Base-by-base conservation (phyloP, 2,329 filamentous ascomycete genomes). In the Aspergillus japonicus region DNA sequence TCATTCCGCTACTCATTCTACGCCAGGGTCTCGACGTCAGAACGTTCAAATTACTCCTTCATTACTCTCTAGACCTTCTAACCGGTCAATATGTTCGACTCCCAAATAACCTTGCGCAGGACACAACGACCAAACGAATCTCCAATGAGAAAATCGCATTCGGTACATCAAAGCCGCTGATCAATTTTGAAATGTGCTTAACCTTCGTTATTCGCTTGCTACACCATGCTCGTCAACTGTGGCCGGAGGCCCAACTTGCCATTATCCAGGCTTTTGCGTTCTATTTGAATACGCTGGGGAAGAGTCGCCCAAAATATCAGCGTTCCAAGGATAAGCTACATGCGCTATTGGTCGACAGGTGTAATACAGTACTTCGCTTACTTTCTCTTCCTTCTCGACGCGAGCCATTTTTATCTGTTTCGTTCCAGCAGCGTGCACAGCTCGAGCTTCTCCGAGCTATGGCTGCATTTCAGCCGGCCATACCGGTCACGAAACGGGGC, bases 371-470 rank as follows among this genome's bases (percentile, higher is more conserved):
- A 44, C 75, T 87, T 21, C 70, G 70, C 33, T 65, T 83, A 44
- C 68, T 87, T 26, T 79, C 83, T 3, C 57, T 81, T 10, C 80
- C 83, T 2, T 74, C 80, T 5, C 74, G 71, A n/a, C 62, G 75
- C 3, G 68, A 77, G n/a, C 83, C 85, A 0, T 82, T 84, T 58
- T 73, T 79, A 42, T 79, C 78, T 14, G 74, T 76, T 24, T 67
- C 69, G 4, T 68, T 80, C 47, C 85, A 87, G 66, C 81, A 87
- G 65, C 78, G 77, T 57, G 84, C 85, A 5, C 82, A 88, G 58
- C 83, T 87, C 58, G 75, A 80, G 44, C 72, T 88, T 4, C 73
- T 88, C 12, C 75, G 79, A 57, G 80, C 80, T 62, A 88, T 89
- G 86, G 80, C 82, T 26, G 74, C 77, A 21, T 79, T 81, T 51